Evolutionary conservation across 768 basidiomycete genomes (phyloP), one percentile per base, ranked within the genome.

Genomic region (Collybia sordida): DNA sequence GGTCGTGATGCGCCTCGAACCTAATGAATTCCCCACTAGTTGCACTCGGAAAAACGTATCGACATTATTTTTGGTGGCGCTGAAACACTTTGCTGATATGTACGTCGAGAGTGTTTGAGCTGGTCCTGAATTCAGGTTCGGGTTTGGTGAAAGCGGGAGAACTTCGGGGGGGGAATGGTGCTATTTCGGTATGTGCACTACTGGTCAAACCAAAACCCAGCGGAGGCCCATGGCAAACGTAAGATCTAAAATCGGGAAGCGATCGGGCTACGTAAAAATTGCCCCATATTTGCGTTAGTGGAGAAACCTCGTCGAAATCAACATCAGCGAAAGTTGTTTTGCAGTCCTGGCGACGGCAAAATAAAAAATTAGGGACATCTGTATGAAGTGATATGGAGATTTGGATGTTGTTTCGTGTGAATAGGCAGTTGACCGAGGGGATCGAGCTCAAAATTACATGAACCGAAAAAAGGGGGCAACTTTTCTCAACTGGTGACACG

Each of bases 241-340:
- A 31, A 50, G 42, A 37, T 40, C 19, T 24, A 18, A 19, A 31
- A 51, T 50, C 47, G 56, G 46, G 50, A 19, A 49, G 28, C 24
- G 48, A 43, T 49, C 44, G 28, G 46, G 41, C 25, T 39, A 46
- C 45, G 54, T 31, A 47, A 44, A 49, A 37, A 23, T 50, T 55
- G 48, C 51, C 47, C 53, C 47, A 37, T 50, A 42, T 15, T 49
- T 24, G 47, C 36, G 22, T 36, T 7, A 3, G 52, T 54, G 61
- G 60, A 64, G 60, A 69, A 70, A 64, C 53, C 50, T 69, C 67
- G 69, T 63, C n/a, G 61, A 68, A 68, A 65, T 54, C 14, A 34
- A 24, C 28, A 42, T 46, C 45, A 42, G 21, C 15, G 23, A 46
- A 43, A 12, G 23, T 49, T 42, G 24, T 17, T 15, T 36, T 49